Base-by-base conservation (phyloP, 805 yeast species). In the Zygoascus flipseniorum region DNA sequence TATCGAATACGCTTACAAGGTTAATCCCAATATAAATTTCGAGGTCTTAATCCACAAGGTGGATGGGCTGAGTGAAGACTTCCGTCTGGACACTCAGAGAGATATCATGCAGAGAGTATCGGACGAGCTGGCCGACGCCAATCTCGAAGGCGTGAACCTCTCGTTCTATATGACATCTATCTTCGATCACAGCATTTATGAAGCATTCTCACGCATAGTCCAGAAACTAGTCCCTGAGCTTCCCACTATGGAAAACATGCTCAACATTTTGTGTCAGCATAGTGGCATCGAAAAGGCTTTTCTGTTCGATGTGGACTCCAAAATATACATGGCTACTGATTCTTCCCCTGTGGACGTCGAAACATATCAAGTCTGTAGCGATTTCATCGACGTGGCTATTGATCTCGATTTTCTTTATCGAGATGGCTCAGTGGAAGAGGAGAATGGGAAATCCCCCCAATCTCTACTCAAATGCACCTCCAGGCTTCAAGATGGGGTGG, bases 21-120 rank as follows among this genome's bases (percentile, higher is more conserved):
- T 85, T 43, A 89, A 90, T 62, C 96, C 96, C 2, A 75, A 75
- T 39, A 84, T 92, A 48, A 88, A 89, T 65, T 84, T 93, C 50
- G 99, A 93, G 69, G 96, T 92, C 2, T 76, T 93, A 52, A 89
- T 93, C 47, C 99, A 93, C 70, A 93, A 93, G 67, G 92, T 93
- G 51, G 99, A 93, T 65, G 98, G 98, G 0, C 75, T 92, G 43
- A 81, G 89, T 52, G 99, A 93, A 63, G 99, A 93, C 68, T 93
- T 87, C 67, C 77, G 96, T 56, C 76, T 89, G 50, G 99, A 93
- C 67, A 93, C 97, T 10, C 97, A 90, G 66, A 78, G 98, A 64
- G 98, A 93, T 65, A 93, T 93, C 52, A 89, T 89, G 88, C 97
- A 90, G 67, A 76, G 98, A 59, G 89, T 92, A 0, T 95, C 95